A percentile compares a stretch with the other conserved stretches of the same genome.
Evolutionary conservation across 2,329 filamentous ascomycete species (phyloP).

Genomic region (Beauveria rudraprayagi): DNA sequence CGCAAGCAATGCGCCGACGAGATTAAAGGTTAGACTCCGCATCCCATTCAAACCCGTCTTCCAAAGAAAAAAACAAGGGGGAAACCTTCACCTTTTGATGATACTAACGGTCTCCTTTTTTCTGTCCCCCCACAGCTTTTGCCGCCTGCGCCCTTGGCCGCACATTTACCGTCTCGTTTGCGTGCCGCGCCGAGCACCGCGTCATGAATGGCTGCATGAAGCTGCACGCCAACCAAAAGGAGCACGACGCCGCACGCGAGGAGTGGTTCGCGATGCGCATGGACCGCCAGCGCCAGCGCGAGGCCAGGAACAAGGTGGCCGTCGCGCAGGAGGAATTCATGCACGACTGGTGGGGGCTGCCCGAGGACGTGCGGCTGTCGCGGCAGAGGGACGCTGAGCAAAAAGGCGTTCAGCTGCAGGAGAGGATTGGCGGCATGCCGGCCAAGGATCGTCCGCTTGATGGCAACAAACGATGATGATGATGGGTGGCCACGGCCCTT

Average conservation of each 20-base stretch:
- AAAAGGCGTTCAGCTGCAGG: slow-evolving; percentile 31
- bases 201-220: slow-evolving; percentile 95
- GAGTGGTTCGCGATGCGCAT: slow-evolving; percentile 84
- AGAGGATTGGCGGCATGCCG: slow-evolving; percentile 48
- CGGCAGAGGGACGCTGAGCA: slow-evolving; percentile 44
- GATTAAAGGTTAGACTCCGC: slow-evolving; percentile 58
- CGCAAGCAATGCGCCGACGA: slow-evolving; percentile 66
- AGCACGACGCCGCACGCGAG: slow-evolving; percentile 80
- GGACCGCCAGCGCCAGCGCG: slow-evolving; percentile 59
- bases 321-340: slow-evolving; percentile 57
- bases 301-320: slow-evolving; percentile 52
- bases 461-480: slow-evolving; percentile 4
- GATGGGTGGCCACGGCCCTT: background rate
- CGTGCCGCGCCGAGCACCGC: slow-evolving; percentile 70
- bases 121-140: slow-evolving; percentile 54
- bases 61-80: too few relatives aligned
- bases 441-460: slow-evolving; percentile 28
- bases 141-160: slow-evolving; percentile 80
- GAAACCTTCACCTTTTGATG: too few relatives aligned
- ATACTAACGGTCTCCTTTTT: too few relatives aligned
- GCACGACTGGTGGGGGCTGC: slow-evolving; percentile 60
- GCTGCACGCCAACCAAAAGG: slow-evolving; percentile 69
- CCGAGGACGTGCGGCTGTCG: slow-evolving; percentile 45
- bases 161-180: slow-evolving; percentile 81
- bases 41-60: background rate